Evolutionary conservation across 225 moss, liverwort and hornwort species (phyloP), one percentile per base, ranked within the genome.

Genomic region (Polytrichum formosum): DNA sequence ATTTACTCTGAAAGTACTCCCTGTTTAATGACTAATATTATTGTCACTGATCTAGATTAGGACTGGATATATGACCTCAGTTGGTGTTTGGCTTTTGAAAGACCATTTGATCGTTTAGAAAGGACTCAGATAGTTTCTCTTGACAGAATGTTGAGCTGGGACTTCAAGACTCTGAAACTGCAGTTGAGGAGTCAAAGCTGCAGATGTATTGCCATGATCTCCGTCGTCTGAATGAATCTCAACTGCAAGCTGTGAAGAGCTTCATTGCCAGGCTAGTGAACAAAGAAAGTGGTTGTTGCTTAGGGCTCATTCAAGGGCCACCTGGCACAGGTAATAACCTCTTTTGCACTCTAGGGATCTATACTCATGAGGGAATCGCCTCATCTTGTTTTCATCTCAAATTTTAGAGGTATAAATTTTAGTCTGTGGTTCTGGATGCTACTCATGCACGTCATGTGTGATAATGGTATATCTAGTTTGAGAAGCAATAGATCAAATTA

Each of bases 301-400:
- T 88, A 67, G 76, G 82, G 54, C 85, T 85, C 69, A 85, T 88
- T 67, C 82, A 85, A 80, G 88, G 88, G 35, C 88, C 85, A 68
- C 88, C 88, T 73, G 85, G 88, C 67, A 88, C 88, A 70, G 84
- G 88, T 81, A 67, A 67, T 46, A 25, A 62, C 19, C 13, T 46
- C 46, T 46, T 46, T 46, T 46, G 46, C 16, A 46, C 16, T 46
- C 13, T 46, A 46, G 16, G 46, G 13, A 46, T 46, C 46, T 46
- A 46, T 16, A 46, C 46, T 46, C 16, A 16, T 13, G 46, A 46
- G 46, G 35, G 13, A 46, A 16, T 0, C 3, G 13, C 46, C 46
- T 13, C 46, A 46, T 46, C 46, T 46, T 46, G 16, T 46, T 46
- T 37, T 46, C 16, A 46, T 46, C 46, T 46, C 4, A 0, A 13